Percentiles rank a stretch among this genome's conserved stretches.
Conservation (phyloP, 179 eudicot species). For the Pouteria campechiana region DNA sequence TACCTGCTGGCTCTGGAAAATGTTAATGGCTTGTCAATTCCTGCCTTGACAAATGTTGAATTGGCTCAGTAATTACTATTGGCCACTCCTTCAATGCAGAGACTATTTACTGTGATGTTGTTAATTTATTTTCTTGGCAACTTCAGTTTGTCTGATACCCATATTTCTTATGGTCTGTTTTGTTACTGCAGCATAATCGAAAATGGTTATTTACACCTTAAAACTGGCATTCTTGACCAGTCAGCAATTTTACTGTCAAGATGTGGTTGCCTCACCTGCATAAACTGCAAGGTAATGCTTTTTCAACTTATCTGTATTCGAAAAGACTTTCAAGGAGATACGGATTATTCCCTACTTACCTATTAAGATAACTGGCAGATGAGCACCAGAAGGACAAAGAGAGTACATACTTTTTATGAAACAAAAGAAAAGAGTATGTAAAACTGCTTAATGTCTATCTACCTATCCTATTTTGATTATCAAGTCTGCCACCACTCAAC, state of each 20-base stretch:
- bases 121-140: neutral
- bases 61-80: constrained; percentile 59
- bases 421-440: no score
- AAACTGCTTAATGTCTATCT: no score
- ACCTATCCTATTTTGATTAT: no score
- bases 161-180: constrained; percentile 1
- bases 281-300: constrained; percentile 94
- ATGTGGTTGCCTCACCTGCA: constrained; percentile 79
- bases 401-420: no score
- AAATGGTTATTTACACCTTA: constrained; percentile 84
- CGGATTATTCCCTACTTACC: no score
- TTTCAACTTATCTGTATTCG: no score
- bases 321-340: no score
- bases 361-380: no score
- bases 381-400: no score
- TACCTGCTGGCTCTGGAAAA: constrained; percentile 88
- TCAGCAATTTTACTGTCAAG: constrained; percentile 88
- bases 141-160: neutral
- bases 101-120: neutral
- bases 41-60: constrained; percentile 85
- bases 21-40: constrained; percentile 61
- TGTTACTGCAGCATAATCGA: constrained; percentile 63
- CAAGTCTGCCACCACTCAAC: no score
- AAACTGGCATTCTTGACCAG: constrained; percentile 95
- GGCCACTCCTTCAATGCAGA: neutral